Evolutionary conservation across 2,329 filamentous ascomycete species (phyloP).

Genomic region (Botrytis fragariae): DNA sequence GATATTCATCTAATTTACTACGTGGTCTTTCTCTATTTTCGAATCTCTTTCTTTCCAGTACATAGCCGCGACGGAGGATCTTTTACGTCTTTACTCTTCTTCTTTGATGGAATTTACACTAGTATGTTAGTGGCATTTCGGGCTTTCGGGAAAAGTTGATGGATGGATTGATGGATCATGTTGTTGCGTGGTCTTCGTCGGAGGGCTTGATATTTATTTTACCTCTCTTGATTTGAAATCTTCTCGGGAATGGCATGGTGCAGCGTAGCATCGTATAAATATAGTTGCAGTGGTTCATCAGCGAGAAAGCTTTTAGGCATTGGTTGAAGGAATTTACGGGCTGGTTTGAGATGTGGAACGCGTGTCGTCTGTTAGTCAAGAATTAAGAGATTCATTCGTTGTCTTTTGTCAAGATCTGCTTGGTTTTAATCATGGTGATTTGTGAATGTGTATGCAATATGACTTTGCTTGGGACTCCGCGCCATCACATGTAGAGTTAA

Average conservation of each 20-base stretch:
- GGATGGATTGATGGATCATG: background rate
- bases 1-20: slow-evolving; percentile 9
- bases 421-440: background rate
- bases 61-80: slow-evolving; percentile 10
- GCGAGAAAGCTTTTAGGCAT: background rate
- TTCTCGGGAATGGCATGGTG: background rate
- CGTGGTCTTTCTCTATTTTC: slow-evolving; percentile 1
- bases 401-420: background rate
- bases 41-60: slow-evolving; percentile 1
- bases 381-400: background rate
- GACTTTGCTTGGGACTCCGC: no score
- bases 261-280: slow-evolving; percentile 7
- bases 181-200: background rate
- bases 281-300: slow-evolving; percentile 10
- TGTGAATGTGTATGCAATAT: background rate
- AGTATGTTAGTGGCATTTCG: background rate
- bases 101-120: background rate
- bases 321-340: background rate
- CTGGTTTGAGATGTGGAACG: background rate
- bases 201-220: background rate
- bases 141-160: slow-evolving; percentile 1
- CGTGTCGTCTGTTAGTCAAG: background rate
- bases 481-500: background rate
- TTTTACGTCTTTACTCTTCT: background rate
- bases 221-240: background rate